A percentile compares a stretch with the other conserved stretches of the same genome.
Conservation (phyloP, 768 basidiomycete species). For the Pulveroboletus sp. region DNA sequence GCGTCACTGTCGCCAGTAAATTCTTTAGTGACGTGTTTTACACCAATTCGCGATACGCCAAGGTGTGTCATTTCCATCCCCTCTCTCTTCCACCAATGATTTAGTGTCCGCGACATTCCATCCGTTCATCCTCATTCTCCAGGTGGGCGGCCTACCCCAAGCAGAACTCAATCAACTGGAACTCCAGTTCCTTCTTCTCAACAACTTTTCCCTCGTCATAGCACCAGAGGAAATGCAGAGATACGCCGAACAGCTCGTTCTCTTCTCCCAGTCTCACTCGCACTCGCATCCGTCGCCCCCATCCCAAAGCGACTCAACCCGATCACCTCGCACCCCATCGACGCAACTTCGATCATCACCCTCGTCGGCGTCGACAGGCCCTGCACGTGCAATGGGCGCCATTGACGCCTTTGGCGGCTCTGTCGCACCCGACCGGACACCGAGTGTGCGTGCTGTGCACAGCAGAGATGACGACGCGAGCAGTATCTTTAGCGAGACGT, state of each 20-base stretch:
- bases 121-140: constrained; percentile 1
- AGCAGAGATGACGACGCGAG: constrained; percentile 31
- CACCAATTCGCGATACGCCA: constrained; percentile 97
- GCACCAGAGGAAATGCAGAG: constrained; percentile 88
- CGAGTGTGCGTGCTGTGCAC: constrained; percentile 20
- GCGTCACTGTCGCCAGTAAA: constrained; percentile 98
- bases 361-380: constrained; percentile 26
- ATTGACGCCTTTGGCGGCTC: constrained; percentile 48
- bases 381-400: constrained; percentile 49
- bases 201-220: constrained; percentile 90
- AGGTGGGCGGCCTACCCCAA: constrained; percentile 95
- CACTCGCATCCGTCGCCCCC: constrained; percentile 27
- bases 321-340: constrained; percentile 17
- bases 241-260: constrained; percentile 86
- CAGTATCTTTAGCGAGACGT: constrained; percentile 36
- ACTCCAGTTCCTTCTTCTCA: constrained; percentile 92
- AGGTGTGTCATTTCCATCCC: constrained; percentile 50
- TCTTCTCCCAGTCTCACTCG: constrained; percentile 53
- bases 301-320: constrained; percentile 18
- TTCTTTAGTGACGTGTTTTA: constrained; percentile 99
- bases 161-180: constrained; percentile 94
- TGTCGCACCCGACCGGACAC: constrained; percentile 32
- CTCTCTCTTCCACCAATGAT: constrained; percentile 1
- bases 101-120: not conserved
- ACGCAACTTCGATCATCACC: constrained; percentile 17